Percentiles rank a stretch among this genome's conserved stretches.
phyloP scores from a whole-genome alignment of 2,329 filamentous ascomycete species.

The Sporothrix inflata region DNA sequence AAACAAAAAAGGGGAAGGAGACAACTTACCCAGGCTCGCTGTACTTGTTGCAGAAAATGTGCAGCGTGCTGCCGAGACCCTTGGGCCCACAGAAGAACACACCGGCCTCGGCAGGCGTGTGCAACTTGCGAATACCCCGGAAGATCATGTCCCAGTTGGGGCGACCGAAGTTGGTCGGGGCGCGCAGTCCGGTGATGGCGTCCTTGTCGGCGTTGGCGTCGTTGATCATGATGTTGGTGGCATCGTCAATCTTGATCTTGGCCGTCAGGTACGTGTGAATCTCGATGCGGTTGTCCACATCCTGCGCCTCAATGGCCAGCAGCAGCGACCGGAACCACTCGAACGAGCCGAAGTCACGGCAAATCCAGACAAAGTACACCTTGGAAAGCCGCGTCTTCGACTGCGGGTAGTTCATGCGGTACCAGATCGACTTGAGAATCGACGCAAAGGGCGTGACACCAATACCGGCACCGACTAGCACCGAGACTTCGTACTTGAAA shows the following conservation, averaged over 20 bases:
- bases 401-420: constrained; percentile 86
- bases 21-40: constrained; percentile 72
- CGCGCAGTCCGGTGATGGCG: constrained; percentile 78
- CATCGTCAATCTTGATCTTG: constrained; percentile 83
- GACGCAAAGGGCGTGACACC: constrained; percentile 86
- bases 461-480: constrained; percentile 81
- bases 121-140: constrained; percentile 78
- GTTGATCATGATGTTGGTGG: constrained; percentile 92
- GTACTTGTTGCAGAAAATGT: constrained; percentile 87
- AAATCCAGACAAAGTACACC: constrained; percentile 93
- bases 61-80: constrained; percentile 72
- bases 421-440: constrained; percentile 91
- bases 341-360: constrained; percentile 83
- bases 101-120: constrained; percentile 71
- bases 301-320: constrained; percentile 83
- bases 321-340: constrained; percentile 88
- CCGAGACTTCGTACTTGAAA: constrained; percentile 81
- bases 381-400: constrained; percentile 78
- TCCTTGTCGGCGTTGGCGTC: constrained; percentile 83
- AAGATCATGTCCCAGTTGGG: constrained; percentile 94
- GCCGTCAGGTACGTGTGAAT: constrained; percentile 88
- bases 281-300: constrained; percentile 81
- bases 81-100: constrained; percentile 89
- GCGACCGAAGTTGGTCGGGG: constrained; percentile 82
- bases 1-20: background rate